Percentiles rank a stretch among this genome's conserved stretches.
phyloP scores from a whole-genome alignment of 108 stramenopile genomes.

The Schizochytrium sp. region DNA sequence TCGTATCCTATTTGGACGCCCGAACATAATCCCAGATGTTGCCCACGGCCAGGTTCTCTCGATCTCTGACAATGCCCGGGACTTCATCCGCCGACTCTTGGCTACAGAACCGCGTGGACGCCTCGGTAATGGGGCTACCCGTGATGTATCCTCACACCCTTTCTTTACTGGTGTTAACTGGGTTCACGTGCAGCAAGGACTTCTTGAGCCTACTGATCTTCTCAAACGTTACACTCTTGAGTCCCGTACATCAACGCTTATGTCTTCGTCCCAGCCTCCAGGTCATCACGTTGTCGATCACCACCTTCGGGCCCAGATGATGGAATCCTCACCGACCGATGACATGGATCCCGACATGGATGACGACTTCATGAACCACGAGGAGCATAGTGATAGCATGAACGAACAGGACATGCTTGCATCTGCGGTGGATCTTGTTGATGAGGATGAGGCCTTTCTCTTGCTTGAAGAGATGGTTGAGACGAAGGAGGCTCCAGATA shows the following conservation, averaged over 20 bases:
- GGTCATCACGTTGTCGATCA: background rate
- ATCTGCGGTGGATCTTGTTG: background rate
- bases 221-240: conserved; percentile 23
- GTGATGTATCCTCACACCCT: background rate
- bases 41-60: too few relatives aligned
- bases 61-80: background rate
- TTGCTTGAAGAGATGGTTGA: conserved; percentile 26
- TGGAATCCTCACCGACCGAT: background rate
- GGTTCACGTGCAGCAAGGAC: background rate
- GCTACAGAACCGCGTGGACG: background rate
- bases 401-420: background rate
- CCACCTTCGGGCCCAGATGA: background rate
- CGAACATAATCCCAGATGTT: background rate
- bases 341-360: background rate
- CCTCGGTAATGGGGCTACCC: background rate
- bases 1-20: background rate
- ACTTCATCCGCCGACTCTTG: background rate
- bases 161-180: conserved; percentile 50
- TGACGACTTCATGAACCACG: background rate
- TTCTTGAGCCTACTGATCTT: background rate
- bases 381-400: conserved; percentile 21
- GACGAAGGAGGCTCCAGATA: conserved; percentile 22
- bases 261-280: background rate
- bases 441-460: conserved; percentile 13
- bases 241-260: background rate